phyloP scores from a whole-genome alignment of 2,329 filamentous ascomycete species.

The Rugonectria rugulosa region DNA sequence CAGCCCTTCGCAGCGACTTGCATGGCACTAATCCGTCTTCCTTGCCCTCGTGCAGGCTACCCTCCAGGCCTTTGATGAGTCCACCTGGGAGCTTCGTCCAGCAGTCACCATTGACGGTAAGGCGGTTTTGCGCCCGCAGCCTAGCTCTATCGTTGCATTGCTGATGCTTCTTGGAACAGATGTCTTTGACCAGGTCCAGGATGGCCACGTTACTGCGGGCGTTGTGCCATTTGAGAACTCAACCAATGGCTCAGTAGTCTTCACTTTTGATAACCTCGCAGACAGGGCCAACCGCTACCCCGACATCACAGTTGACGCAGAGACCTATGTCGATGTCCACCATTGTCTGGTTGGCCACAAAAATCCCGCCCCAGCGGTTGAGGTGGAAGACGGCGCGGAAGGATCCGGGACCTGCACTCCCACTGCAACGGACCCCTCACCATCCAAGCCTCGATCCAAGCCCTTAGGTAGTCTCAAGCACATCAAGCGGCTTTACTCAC shows the following conservation, averaged over 20 bases:
- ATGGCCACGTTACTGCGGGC: slow-evolving; percentile 69
- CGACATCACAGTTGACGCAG: slow-evolving; percentile 79
- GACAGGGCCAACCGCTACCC: slow-evolving; percentile 71
- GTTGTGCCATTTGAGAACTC: slow-evolving; percentile 97
- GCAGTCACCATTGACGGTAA: slow-evolving; percentile 59
- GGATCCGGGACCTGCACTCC: slow-evolving; percentile 58
- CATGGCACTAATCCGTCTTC: slow-evolving; percentile 27
- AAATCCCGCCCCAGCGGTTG: slow-evolving; percentile 27
- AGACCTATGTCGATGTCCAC: slow-evolving; percentile 86
- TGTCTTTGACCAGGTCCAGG: slow-evolving; percentile 81
- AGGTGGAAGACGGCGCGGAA: slow-evolving; percentile 40
- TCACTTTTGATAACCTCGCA: slow-evolving; percentile 88
- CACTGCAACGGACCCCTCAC: slow-evolving; percentile 54
- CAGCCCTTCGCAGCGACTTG: slow-evolving; percentile 19
- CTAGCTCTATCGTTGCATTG: neutral
- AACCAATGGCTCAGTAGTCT: slow-evolving; percentile 90
- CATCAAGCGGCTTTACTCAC: slow-evolving; percentile 83
- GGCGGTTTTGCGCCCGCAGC: slow-evolving; percentile 24
- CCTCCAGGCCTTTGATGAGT: slow-evolving; percentile 55
- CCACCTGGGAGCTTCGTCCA: slow-evolving; percentile 57
- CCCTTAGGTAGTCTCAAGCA: slow-evolving; percentile 63
- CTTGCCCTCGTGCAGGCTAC: slow-evolving; percentile 50
- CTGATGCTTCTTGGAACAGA: slow-evolving; percentile 57
- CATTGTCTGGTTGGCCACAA: slow-evolving; percentile 79
- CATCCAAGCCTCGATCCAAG: slow-evolving; percentile 53